phyloP scores from a whole-genome alignment of 2,329 filamentous ascomycete genomes.

The Colletotrichum musae region DNA sequence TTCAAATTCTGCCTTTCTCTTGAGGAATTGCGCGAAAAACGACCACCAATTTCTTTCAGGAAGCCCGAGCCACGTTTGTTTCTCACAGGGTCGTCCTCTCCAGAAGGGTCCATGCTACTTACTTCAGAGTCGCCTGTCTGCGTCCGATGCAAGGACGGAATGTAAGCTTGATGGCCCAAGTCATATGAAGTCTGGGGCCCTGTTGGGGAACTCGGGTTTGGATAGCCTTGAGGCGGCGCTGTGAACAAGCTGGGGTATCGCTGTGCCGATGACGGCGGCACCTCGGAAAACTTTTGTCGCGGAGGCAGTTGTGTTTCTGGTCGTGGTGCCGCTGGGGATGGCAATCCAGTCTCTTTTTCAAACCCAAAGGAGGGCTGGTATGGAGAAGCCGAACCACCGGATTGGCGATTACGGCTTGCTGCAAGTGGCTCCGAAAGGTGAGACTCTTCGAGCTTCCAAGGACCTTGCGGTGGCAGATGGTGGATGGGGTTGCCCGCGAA shows the following conservation, averaged over 20 bases:
- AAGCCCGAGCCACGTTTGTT: slow-evolving; percentile 58
- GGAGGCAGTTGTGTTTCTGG: slow-evolving; percentile 42
- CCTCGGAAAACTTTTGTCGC: slow-evolving; percentile 51
- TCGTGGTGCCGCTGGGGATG: slow-evolving; percentile 38
- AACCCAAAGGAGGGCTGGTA: slow-evolving; percentile 58
- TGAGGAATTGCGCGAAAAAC: slow-evolving; percentile 54
- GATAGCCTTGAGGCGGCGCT: slow-evolving; percentile 37
- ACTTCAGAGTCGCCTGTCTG: slow-evolving; percentile 57
- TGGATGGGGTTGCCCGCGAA: slow-evolving; percentile 54
- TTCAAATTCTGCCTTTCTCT: slow-evolving; percentile 50
- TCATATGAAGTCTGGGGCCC: slow-evolving; percentile 42
- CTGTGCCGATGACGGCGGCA: slow-evolving; percentile 66
- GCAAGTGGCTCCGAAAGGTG: slow-evolving; percentile 65
- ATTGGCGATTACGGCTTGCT: slow-evolving; percentile 38
- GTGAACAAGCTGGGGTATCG: slow-evolving; percentile 65
- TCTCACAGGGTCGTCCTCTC: slow-evolving; percentile 54
- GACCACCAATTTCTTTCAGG: slow-evolving; percentile 67
- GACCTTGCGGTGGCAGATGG: slow-evolving; percentile 58
- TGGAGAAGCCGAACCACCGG: slow-evolving; percentile 43
- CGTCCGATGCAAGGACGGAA: slow-evolving; percentile 55
- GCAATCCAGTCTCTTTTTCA: slow-evolving; percentile 66
- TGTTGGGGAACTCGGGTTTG: slow-evolving; percentile 34
- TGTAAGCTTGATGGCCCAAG: slow-evolving; percentile 40
- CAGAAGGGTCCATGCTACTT: slow-evolving; percentile 52
- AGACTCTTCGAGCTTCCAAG: slow-evolving; percentile 70